Base-by-base conservation (phyloP, 257 asterid genomes). In the Penstemon davidsonii region DNA sequence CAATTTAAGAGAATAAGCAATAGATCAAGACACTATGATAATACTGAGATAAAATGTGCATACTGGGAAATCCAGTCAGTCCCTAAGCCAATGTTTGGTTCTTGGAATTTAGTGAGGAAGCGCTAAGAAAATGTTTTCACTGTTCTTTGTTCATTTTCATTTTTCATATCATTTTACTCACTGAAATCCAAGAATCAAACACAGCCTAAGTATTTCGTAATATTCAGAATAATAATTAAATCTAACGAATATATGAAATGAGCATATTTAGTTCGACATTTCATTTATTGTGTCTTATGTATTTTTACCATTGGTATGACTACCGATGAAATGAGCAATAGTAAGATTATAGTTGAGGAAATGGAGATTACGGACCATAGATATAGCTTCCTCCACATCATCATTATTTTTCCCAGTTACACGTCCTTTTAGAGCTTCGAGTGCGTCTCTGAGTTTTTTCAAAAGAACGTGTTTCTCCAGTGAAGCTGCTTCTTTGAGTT, bases 401-500 rank as follows among this genome's bases (percentile, higher is more conserved):
- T 92, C 97, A 74, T 82, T 82, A 88, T 81, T 88, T 79, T 68
- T 86, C 37, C 90, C 87, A 41, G 87, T 86, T 66, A 90, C 93
- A 6, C 92, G 96, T 25, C 95, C 98, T 83, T 80, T 85, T 70
- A 92, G 71, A 47, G 90, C 86, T 83, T 90, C 97, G 69, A 92
- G 95, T 39, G 97, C 85, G 73, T 92, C 98, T 78, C 97, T 82
- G 56, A 92, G 96, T 83, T 87, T 92, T 84, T 88, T 92, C 47
- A 92, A 77, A 78, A 92, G 92, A 71, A 92, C 97, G 51, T 92
- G 97, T 79, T 88, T 90, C 86, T 92, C 98, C 78, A 92, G 60
- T 6, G 98, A 92, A 75, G 95, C 96, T 62, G 96, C 96, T 73
- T 90, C 98, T 77, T 82, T 88, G 43, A 90, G 91, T 75, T 83